Evolutionary conservation across 2,329 filamentous ascomycete species (phyloP), one percentile per base, ranked within the genome.

Genomic region (Raffaelea deltoideospora): DNA sequence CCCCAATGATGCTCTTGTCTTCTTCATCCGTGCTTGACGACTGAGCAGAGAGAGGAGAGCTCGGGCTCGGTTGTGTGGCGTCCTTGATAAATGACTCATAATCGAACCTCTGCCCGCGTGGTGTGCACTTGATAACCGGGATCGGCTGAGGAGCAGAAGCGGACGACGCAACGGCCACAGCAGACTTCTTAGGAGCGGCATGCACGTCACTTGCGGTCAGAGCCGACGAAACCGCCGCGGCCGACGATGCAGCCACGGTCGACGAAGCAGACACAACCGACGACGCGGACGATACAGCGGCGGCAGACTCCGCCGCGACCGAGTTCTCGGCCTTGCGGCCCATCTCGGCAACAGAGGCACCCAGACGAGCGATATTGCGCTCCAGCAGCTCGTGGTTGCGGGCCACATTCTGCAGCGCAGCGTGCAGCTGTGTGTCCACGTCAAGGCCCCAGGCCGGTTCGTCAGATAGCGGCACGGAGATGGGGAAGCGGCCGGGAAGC

Each of bases 341-440:
- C 33, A 40, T 37, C 35, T 41, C 26, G 3, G 41, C 42, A 10
- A 46, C 40, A 3, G 44, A 41, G 13, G 42, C 41, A 15, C 42
- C 42, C 8, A 50, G 34, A 8, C 33, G 35, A 17, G 42, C 41
- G 30, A 45, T 38, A 30, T 40, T 44, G 18, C 35, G 40, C 34
- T 46, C 43, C 11, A 45, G 33, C 10, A 37, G 34, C 20, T 42
- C 37, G 34, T 45, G 50, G 28, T 51, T 51, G 20, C 44, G 44
- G 18, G 47, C 48, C 17, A 52, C 36, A 29, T 42, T 40, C 14
- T 42, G 17, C 9, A 43, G 34, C 18, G 39, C 37, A 22, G 35
- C 36, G 4, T 39, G 31, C 20, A 41, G 38, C 10, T 36, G 39
- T 21, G 32, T 32, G 10, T 40, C 40, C 14, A 36, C 15, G n/a